Conservation (phyloP, 2,329 filamentous ascomycete species). For the Leptographium radiaticola region DNA sequence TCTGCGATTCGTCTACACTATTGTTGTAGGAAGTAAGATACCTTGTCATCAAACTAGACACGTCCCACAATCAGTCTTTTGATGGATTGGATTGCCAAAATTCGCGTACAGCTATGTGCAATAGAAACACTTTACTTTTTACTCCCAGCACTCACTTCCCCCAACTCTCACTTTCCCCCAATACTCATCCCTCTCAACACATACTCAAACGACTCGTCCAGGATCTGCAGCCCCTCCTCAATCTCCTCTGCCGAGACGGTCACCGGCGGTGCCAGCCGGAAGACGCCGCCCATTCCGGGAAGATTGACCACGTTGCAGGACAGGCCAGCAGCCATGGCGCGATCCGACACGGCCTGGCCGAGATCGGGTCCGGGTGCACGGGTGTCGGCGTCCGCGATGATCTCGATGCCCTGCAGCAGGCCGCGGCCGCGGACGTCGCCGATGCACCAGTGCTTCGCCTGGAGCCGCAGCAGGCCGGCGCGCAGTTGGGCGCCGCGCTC, state of each 20-base stretch:
- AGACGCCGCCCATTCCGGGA: conserved; percentile 41
- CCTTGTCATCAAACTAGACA: no score
- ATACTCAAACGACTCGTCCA: conserved; percentile 40
- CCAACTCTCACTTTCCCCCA: no score
- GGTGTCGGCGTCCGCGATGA: conserved; percentile 33
- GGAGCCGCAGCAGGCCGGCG: conserved; percentile 29
- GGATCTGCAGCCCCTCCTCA: conserved; percentile 35
- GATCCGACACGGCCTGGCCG: conserved; percentile 24
- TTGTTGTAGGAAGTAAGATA: no score
- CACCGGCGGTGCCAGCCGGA: conserved; percentile 47
- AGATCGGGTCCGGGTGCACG: conserved; percentile 34
- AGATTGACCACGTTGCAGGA: conserved; percentile 44
- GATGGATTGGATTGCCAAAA: no score
- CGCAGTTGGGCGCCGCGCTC: conserved; percentile 32
- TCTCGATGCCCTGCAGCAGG: conserved; percentile 44
- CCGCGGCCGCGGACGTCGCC: conserved; percentile 48
- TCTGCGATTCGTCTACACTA: no score
- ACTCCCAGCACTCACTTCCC: no score
- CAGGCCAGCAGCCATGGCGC: conserved; percentile 29
- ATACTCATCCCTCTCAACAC: no score
- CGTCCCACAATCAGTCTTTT: no score
- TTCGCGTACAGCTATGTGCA: no score
- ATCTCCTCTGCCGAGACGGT: conserved; percentile 39
- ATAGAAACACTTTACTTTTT: no score
- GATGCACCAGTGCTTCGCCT: conserved; percentile 43